Conservation (phyloP, 75 land plant genomes). For the Selaginella moellendorffii region DNA sequence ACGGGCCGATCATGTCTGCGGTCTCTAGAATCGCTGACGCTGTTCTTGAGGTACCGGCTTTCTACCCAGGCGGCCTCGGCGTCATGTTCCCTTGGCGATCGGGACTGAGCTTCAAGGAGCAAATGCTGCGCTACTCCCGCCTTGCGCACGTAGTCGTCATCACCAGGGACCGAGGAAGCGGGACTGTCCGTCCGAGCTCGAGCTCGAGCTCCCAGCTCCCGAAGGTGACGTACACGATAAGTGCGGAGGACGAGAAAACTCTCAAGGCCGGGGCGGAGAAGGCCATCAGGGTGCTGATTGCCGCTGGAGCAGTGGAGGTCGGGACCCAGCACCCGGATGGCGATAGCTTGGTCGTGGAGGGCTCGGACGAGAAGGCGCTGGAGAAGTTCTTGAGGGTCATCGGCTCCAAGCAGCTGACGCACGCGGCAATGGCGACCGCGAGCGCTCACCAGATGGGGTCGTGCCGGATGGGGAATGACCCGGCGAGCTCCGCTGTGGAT, state of each 20-base stretch:
- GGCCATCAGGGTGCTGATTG: neutral
- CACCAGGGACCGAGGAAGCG: constrained; percentile 38
- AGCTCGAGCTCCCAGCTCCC: constrained; percentile 11
- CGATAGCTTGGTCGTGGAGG: neutral
- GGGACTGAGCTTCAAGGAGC: neutral
- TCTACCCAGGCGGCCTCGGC: constrained; percentile 51
- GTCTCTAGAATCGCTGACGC: constrained; percentile 17
- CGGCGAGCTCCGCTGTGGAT: constrained; percentile 10
- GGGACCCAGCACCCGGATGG: neutral
- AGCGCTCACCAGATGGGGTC: constrained; percentile 26
- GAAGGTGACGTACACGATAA: constrained; percentile 18
- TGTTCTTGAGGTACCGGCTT: constrained; percentile 42
- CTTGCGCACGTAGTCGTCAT: constrained; percentile 42
- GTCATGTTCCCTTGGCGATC: constrained; percentile 64
- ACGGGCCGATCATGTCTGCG: neutral
- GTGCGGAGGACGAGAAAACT: neutral
- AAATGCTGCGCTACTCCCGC: constrained; percentile 36
- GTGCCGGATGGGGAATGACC: constrained; percentile 16
- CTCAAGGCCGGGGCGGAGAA: neutral
- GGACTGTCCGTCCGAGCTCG: constrained; percentile 21
- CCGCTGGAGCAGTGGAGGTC: neutral
- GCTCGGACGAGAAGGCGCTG: neutral
- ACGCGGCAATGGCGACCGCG: neutral
- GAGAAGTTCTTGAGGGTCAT: neutral
- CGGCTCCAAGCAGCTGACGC: neutral